These are phyloP conservation scores for Verticillium tricorpus DNA, from an alignment of 2,329 filamentous ascomycete species.

Conservation along the genomic window DNA sequence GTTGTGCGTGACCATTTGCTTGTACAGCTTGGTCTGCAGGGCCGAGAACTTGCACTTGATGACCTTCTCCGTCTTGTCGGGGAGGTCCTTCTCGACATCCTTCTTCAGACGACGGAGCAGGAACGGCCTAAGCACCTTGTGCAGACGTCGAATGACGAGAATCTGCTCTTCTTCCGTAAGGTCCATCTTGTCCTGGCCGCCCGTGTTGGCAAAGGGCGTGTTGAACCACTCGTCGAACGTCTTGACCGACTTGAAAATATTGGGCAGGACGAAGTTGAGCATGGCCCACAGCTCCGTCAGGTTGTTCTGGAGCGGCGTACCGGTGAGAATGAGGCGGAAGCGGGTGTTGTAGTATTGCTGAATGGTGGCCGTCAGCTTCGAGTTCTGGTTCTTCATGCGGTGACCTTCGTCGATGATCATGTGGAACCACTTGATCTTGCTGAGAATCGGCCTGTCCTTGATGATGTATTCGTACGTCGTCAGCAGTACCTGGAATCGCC, in stretches of 20 bases:
- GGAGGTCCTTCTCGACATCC: slow-evolving; percentile 97
- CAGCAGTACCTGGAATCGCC: slow-evolving; percentile 90
- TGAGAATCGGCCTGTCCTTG: slow-evolving; percentile 91
- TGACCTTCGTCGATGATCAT: slow-evolving; percentile 99
- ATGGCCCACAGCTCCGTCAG: slow-evolving; percentile 94
- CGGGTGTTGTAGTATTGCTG: slow-evolving; percentile 92
- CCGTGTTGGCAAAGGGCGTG: slow-evolving; percentile 97
- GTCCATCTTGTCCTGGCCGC: slow-evolving; percentile 97
- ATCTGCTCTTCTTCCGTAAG: slow-evolving; percentile 99
- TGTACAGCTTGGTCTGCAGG: slow-evolving; percentile 89
- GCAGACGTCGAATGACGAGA: slow-evolving; percentile 93
- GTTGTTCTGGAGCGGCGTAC: slow-evolving; percentile 96
- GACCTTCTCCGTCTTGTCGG: slow-evolving; percentile 98
- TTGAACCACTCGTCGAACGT: slow-evolving; percentile 99
- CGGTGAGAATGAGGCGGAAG: slow-evolving; percentile 93
- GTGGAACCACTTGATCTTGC: slow-evolving; percentile 99
- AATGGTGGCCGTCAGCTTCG: slow-evolving; percentile 92
- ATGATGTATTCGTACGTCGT: slow-evolving; percentile 99
- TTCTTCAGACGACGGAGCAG: slow-evolving; percentile 97
- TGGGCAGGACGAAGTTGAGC: slow-evolving; percentile 96
- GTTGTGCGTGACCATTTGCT: slow-evolving; percentile 95
- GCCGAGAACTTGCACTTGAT: slow-evolving; percentile 99
- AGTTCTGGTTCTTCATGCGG: slow-evolving; percentile 98
- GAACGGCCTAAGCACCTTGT: slow-evolving; percentile 97
- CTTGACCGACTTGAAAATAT: slow-evolving; percentile 98